Conservation (phyloP, 2,329 filamentous ascomycete genomes). For the Pestalotiopsis sp. region DNA sequence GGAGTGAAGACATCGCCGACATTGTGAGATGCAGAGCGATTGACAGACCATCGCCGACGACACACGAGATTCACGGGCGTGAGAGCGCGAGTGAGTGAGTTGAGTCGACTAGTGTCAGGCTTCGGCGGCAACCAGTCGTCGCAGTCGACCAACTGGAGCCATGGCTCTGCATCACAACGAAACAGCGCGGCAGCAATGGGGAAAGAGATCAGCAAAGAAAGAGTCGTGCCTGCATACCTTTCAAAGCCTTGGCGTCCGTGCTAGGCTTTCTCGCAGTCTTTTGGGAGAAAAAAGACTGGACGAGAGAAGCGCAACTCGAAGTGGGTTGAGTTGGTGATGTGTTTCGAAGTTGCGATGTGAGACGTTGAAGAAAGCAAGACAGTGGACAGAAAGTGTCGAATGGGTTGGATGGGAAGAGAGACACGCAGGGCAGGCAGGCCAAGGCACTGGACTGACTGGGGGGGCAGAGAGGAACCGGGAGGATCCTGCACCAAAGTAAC, state of each 20-base stretch:
- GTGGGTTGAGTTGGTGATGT: constrained; percentile 22
- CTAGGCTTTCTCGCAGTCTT: constrained; percentile 18
- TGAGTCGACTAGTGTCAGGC: not conserved
- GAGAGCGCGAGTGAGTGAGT: not conserved
- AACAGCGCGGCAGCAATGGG: constrained; percentile 10
- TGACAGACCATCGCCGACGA: not conserved
- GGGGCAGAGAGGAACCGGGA: not conserved
- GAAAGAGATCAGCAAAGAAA: constrained; percentile 8
- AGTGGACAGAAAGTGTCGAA: constrained; percentile 19
- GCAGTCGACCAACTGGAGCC: constrained; percentile 1
- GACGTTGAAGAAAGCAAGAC: constrained; percentile 21
- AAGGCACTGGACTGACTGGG: not conserved
- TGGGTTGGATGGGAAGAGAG: constrained; percentile 11
- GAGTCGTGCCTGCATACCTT: constrained; percentile 17
- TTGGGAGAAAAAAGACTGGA: constrained; percentile 21
- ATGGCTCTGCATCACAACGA: not conserved
- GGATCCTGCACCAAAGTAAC: not conserved
- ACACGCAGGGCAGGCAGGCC: not conserved
- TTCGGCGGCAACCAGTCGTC: not conserved
- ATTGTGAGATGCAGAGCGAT: not conserved
- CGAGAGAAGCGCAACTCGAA: constrained; percentile 19
- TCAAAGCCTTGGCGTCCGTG: constrained; percentile 15
- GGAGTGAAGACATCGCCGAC: not conserved
- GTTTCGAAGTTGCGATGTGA: constrained; percentile 28
- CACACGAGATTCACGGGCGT: not conserved